phyloP scores from a whole-genome alignment of 2,329 filamentous ascomycete species.

The Tolypocladium tundrense region DNA sequence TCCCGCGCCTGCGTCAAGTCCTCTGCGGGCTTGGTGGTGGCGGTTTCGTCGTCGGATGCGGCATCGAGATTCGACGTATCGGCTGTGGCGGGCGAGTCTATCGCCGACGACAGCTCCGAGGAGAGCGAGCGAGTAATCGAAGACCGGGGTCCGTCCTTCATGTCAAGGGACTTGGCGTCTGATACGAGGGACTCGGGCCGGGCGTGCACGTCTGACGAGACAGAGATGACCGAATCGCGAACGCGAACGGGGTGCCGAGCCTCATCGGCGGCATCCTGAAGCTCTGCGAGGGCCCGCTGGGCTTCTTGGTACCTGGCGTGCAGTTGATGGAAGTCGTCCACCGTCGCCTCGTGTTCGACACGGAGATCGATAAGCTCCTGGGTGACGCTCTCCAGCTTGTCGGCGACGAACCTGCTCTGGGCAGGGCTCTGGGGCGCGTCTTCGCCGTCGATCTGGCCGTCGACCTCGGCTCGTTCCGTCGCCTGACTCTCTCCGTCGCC shows the following conservation, averaged over 20 bases:
- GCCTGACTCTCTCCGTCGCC: neutral
- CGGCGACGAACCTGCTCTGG: constrained; percentile 76
- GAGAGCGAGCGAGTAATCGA: constrained; percentile 79
- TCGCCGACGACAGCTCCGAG: constrained; percentile 82
- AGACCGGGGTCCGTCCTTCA: constrained; percentile 55
- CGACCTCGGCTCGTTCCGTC: neutral
- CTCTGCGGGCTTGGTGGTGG: constrained; percentile 34
- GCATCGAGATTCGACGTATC: constrained; percentile 51
- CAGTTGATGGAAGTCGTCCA: constrained; percentile 72
- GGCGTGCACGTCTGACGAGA: constrained; percentile 36
- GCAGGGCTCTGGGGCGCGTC: constrained; percentile 55
- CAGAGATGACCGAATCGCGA: constrained; percentile 47
- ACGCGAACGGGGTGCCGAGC: constrained; percentile 50
- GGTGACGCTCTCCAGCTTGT: constrained; percentile 84
- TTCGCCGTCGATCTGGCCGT: constrained; percentile 26
- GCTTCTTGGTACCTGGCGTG: constrained; percentile 87
- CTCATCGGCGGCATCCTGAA: constrained; percentile 80
- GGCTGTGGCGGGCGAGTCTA: constrained; percentile 59
- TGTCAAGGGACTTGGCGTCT: constrained; percentile 59
- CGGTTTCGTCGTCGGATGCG: constrained; percentile 27
- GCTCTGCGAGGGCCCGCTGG: constrained; percentile 66
- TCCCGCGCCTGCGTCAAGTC: constrained; percentile 26
- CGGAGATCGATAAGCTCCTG: constrained; percentile 86
- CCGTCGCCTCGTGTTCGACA: constrained; percentile 77
- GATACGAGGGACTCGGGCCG: constrained; percentile 79